Percentiles rank a stretch among this genome's conserved stretches.
These are phyloP conservation scores for Amanita rubescens DNA, from an alignment of 768 basidiomycete species.

Conservation along the genomic window DNA sequence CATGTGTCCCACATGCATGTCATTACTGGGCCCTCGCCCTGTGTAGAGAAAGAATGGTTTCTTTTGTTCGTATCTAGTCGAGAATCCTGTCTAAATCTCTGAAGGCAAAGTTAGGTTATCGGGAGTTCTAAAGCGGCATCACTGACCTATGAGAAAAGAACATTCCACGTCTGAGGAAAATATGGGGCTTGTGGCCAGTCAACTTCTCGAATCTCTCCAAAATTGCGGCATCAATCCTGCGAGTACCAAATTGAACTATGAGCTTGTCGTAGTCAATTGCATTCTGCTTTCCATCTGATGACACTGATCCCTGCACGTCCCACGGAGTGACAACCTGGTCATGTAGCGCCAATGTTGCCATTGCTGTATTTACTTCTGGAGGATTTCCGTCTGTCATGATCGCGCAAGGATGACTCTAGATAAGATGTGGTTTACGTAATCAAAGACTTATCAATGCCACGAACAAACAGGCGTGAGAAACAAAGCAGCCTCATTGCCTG, in stretches of 20 bases:
- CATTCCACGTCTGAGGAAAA: slow-evolving; percentile 83
- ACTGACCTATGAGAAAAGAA: slow-evolving; percentile 96
- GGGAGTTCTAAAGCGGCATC: not conserved
- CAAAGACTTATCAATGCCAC: slow-evolving; percentile 10
- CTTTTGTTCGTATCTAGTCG: slow-evolving; percentile 90
- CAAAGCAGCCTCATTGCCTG: slow-evolving; percentile 17
- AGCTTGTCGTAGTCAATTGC: slow-evolving; percentile 98
- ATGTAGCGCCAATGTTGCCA: slow-evolving; percentile 15
- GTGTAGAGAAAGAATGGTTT: slow-evolving; percentile 99
- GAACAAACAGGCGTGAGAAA: slow-evolving; percentile 26
- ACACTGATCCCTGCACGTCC: slow-evolving; percentile 91
- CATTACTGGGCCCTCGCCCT: slow-evolving; percentile 93
- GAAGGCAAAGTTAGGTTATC: not conserved
- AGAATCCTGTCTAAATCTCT: slow-evolving; percentile 93
- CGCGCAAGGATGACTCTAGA: not conserved
- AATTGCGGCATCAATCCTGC: slow-evolving; percentile 65
- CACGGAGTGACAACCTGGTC: slow-evolving; percentile 92
- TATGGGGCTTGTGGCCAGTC: slow-evolving; percentile 84
- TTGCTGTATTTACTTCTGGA: not conserved
- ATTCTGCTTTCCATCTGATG: slow-evolving; percentile 81
- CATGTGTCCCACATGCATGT: slow-evolving; percentile 97
- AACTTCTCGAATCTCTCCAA: slow-evolving; percentile 86
- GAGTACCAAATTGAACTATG: slow-evolving; percentile 89
- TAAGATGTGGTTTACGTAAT: not conserved
- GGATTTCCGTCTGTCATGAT: slow-evolving; percentile 1